Base-by-base conservation (phyloP, 2,329 filamentous ascomycete species). In the Ceratocystis variospora region DNA sequence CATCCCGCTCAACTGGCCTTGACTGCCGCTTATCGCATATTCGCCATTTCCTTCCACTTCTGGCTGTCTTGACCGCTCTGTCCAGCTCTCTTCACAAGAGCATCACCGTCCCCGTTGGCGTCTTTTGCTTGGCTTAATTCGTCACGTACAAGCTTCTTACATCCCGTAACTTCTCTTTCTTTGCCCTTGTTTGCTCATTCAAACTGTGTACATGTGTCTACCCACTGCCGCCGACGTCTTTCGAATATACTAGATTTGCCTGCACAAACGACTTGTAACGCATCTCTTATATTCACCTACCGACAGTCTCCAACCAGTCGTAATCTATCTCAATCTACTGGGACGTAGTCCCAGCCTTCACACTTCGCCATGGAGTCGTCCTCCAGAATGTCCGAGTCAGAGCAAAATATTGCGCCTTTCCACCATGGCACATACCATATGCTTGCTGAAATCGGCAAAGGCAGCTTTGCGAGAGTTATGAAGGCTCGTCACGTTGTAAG, bases 191-290 rank as follows among this genome's bases (percentile, higher is more conserved):
- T 67, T 59, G n/a, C 28, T 22, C 41, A 15, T 12, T 25, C 31
- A 25, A 25, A 44, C 50, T 62, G 73, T 73, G 72, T 78, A 77
- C 76, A 78, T 78, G 77, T 76, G 71, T 69, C 50, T 61, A 46
- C 71, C 70, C 66, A 72, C 71, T 69, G 71, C 71, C 67, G 71
- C 71, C 71, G 71, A 73, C 73, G 71, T 72, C 68, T 72, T 74
- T 69, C 73, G 72, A 73, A 73, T 73, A 69, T 70, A 71, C 70
- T 75, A 76, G 72, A 74, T 74, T 76, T 69, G 69, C 72, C 73
- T 73, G 74, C 74, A 74, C 68, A 69, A 70, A 7, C 55, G 41
- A 25, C 41, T 15, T 44, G 28, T 25, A 59, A 41, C 62, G n/a
- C 19, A 59, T 33, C 17, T 22, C 37, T 12, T 44, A 12, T 62